Conservation (phyloP, 2,329 filamentous ascomycete genomes). For the Drechslerella coelobrocha region DNA sequence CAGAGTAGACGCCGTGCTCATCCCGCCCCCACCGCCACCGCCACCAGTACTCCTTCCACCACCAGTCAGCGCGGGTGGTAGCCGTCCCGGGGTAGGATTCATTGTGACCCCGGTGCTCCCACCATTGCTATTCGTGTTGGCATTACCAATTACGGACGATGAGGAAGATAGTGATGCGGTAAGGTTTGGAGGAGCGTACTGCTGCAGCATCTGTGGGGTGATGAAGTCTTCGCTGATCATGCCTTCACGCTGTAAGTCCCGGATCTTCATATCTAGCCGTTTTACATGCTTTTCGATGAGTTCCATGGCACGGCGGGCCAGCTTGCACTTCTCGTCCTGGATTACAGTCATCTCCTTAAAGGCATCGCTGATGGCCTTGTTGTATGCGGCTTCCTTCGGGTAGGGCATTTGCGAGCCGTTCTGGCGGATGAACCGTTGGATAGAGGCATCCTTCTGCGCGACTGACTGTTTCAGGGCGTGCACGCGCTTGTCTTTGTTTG, state of each 20-base stretch:
- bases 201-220: conserved; percentile 61
- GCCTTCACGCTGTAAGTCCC: conserved; percentile 62
- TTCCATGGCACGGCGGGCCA: conserved; percentile 67
- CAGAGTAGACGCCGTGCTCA: conserved; percentile 38
- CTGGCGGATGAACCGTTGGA: conserved; percentile 81
- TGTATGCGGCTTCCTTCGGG: conserved; percentile 74
- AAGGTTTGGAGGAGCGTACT: conserved; percentile 31
- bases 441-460: conserved; percentile 73
- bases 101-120: conserved; percentile 10
- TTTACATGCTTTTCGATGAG: conserved; percentile 64
- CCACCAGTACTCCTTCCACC: neutral
- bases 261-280: conserved; percentile 63
- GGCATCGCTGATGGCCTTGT: conserved; percentile 71
- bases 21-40: conserved; percentile 15
- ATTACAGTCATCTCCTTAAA: conserved; percentile 73
- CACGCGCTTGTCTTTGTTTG: conserved; percentile 77
- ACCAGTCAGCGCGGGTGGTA: conserved; percentile 20
- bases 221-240: conserved; percentile 63
- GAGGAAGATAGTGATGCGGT: conserved; percentile 5
- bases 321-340: conserved; percentile 75
- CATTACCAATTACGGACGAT: neutral
- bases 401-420: conserved; percentile 77
- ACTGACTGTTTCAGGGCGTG: conserved; percentile 73
- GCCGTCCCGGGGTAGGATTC: conserved; percentile 12
- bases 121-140: neutral